phyloP scores from a whole-genome alignment of 139 green algal genomes.

The Chlamydomonas eustigma region DNA sequence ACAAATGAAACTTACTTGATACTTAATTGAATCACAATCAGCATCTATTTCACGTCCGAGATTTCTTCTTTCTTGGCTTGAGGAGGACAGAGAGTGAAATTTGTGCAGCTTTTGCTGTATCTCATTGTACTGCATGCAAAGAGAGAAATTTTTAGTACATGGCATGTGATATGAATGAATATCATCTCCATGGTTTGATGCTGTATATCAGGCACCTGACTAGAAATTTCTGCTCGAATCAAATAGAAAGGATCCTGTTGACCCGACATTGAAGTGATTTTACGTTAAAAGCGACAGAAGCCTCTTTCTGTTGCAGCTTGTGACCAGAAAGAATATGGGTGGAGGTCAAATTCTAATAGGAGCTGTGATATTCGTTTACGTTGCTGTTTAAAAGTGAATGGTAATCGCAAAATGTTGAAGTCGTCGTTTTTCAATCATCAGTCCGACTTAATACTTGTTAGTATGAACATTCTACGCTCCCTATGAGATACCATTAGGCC shows the following conservation, averaged over 20 bases:
- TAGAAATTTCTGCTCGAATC: slow-evolving; percentile 4
- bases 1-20: not conserved
- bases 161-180: not conserved
- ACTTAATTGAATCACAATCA: not conserved
- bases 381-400: too few species aligned
- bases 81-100: not conserved
- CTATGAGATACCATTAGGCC: too few species aligned
- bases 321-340: too few species aligned
- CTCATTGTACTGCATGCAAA: slow-evolving; percentile 3
- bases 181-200: slow-evolving; percentile 2
- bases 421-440: too few species aligned
- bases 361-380: too few species aligned
- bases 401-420: too few species aligned
- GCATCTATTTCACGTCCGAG: not conserved
- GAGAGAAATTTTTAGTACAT: not conserved
- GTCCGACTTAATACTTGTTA: too few species aligned
- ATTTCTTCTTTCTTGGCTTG: not conserved
- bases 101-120: slow-evolving; percentile 4
- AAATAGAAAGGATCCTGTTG: not conserved
- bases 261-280: not conserved
- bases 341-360: too few species aligned
- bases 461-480: too few species aligned
- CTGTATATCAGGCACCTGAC: not conserved
- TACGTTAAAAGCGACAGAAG: not conserved
- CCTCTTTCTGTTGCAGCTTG: too few species aligned